Base-by-base conservation (phyloP, 768 basidiomycete genomes). In the Tricholoma matsutake region DNA sequence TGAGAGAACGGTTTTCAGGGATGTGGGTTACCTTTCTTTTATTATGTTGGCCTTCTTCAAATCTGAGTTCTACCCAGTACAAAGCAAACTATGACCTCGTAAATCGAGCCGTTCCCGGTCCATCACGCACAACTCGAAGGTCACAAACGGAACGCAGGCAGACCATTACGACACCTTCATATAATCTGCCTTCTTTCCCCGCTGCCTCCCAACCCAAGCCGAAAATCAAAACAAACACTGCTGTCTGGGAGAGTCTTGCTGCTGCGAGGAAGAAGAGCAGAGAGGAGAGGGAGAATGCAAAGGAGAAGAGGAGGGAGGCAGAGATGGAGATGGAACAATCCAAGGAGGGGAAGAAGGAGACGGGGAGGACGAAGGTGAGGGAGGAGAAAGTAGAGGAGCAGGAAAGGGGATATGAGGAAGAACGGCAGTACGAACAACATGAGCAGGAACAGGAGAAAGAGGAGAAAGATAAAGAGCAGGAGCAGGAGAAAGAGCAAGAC, bases 1-100 rank as follows among this genome's bases (percentile, higher is more conserved):
- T 64, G 83, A 83, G 32, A 86, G 87, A 11, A 72, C 74, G 29
- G 90, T 90, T n/a, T 94, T 89, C 67, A 80, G 82, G 64, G 80
- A 89, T 75, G 94, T 94, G 62, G 54, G 84, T 76, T 13, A 14
- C 20, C 22, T 59, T 41, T 32, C 43, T 54, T 28, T 37, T 37
- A 25, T 13, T 37, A 59, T 62, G 47, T n/a, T 60, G 39, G 29
- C 53, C 66, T 59, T 56, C 4, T 11, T 60, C 22, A 43, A 59
- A 55, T n/a, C 60, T 54, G 49, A 54, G 11, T 58, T 57, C 63
- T 18, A 52, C 59, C 9, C 61, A 89, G 86, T 90, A 82, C 68
- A 87, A 89, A 72, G 66, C 82, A 7, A 75, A 79, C 39, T 85
- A 83, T 61, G 87, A 89, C 71, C 80, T 92, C 3, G 70, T 89